Percentiles rank a stretch among this genome's conserved stretches.
These are phyloP conservation scores for Lepraria neglecta DNA, from an alignment of 495 filamentous ascomycete genomes.

Conservation along the genomic window DNA sequence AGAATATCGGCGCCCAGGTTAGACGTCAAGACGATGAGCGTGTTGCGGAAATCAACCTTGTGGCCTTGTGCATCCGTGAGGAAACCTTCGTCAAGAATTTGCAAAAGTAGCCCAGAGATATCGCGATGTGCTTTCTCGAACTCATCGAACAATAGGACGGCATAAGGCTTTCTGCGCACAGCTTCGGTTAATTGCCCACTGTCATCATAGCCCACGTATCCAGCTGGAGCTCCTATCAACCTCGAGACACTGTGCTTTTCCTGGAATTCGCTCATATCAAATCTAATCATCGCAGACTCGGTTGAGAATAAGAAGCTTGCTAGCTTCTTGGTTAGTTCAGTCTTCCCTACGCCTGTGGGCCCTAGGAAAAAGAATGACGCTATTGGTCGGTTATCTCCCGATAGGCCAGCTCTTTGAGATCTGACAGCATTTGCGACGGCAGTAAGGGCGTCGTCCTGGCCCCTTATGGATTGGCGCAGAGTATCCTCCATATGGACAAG, in stretches of 20 bases:
- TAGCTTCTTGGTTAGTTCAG: conserved; percentile 93
- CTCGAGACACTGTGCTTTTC: conserved; percentile 94
- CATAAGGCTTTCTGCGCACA: conserved; percentile 90
- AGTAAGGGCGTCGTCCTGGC: conserved; percentile 87
- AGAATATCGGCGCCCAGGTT: conserved; percentile 63
- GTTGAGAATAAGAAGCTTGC: conserved; percentile 89
- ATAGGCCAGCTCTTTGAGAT: conserved; percentile 88
- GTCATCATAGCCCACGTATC: conserved; percentile 95
- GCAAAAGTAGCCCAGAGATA: conserved; percentile 87
- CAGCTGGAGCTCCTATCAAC: conserved; percentile 85
- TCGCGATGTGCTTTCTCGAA: conserved; percentile 97
- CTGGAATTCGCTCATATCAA: conserved; percentile 97
- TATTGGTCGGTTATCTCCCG: conserved; percentile 81
- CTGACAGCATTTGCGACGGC: conserved; percentile 90
- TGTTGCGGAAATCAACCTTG: conserved; percentile 93
- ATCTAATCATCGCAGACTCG: conserved; percentile 80
- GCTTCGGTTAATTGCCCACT: conserved; percentile 95
- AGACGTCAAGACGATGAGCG: conserved; percentile 90
- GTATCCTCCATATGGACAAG: conserved; percentile 92
- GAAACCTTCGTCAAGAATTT: conserved; percentile 95
- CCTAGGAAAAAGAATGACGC: conserved; percentile 98
- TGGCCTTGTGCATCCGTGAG: conserved; percentile 93
- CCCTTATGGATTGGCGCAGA: conserved; percentile 74
- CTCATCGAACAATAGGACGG: conserved; percentile 90
- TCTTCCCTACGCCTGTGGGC: conserved; percentile 95